Evolutionary conservation across 2,329 filamentous ascomycete species (phyloP).

Genomic region (Aaosphaeria arxii): DNA sequence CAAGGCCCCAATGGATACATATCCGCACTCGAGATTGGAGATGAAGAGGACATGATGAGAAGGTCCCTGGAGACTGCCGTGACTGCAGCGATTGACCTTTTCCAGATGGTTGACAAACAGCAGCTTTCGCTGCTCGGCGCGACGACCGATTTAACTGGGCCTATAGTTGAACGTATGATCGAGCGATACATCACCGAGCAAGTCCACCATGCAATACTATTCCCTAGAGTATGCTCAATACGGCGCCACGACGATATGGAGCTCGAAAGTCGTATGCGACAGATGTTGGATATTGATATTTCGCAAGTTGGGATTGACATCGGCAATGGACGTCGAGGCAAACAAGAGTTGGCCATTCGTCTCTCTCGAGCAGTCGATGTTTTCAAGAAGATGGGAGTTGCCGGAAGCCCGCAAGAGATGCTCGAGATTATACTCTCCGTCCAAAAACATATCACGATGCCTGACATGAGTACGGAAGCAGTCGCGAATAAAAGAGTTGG

Average conservation of each 20-base stretch:
- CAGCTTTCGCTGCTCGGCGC: constrained; percentile 88
- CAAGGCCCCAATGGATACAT: constrained; percentile 36
- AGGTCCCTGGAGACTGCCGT: constrained; percentile 87
- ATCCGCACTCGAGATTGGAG: constrained; percentile 64
- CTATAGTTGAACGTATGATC: constrained; percentile 87
- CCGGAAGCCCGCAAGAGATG: constrained; percentile 85
- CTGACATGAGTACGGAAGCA: constrained; percentile 34
- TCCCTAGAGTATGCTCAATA: constrained; percentile 75
- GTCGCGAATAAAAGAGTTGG: constrained; percentile 26
- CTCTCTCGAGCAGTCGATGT: constrained; percentile 78
- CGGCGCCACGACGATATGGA: constrained; percentile 81
- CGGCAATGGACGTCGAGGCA: constrained; percentile 72
- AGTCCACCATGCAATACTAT: constrained; percentile 79
- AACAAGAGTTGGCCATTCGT: constrained; percentile 75
- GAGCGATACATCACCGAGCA: constrained; percentile 94
- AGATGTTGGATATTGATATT: constrained; percentile 92
- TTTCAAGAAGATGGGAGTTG: constrained; percentile 79
- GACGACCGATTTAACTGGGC: constrained; percentile 89
- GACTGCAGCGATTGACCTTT: constrained; percentile 89
- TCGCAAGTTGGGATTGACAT: constrained; percentile 90
- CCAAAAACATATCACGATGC: constrained; percentile 75
- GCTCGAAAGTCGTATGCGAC: constrained; percentile 81
- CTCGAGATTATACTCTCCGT: constrained; percentile 74
- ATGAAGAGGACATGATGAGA: constrained; percentile 89
- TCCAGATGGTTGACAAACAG: constrained; percentile 93